Percentiles rank a stretch among this genome's conserved stretches.
phyloP scores from a whole-genome alignment of 345 rosid genomes.

The Hypericum androsaemum region DNA sequence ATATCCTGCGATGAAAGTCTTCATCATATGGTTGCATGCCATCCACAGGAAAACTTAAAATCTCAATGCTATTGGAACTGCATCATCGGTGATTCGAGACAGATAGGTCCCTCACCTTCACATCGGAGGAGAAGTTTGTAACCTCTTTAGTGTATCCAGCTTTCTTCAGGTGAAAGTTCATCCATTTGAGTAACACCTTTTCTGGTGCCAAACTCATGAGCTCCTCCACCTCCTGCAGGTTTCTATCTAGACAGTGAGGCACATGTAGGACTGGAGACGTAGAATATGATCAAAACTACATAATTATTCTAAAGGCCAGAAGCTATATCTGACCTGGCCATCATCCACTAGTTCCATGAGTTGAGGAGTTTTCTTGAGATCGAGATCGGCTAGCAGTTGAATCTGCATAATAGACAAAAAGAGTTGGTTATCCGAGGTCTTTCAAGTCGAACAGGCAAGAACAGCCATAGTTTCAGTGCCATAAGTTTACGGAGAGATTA shows the following conservation, averaged over 20 bases:
- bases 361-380: conserved; percentile 92
- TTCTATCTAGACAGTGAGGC: conserved; percentile 2
- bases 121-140: conserved; percentile 87
- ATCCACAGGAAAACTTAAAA: no score
- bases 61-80: no score
- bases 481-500: conserved; percentile 4
- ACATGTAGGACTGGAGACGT: not conserved
- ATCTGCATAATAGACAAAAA: conserved; percentile 38
- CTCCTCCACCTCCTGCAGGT: conserved; percentile 86
- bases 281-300: no score
- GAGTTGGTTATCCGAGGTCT: not conserved
- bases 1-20: no score
- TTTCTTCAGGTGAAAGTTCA: conserved; percentile 95
- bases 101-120: conserved; percentile 52
- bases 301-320: no score
- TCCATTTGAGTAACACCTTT: conserved; percentile 92
- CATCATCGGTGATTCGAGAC: not conserved
- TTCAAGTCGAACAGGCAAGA: not conserved
- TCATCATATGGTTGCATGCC: no score
- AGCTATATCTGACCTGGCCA: conserved; percentile 38
- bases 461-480: not conserved
- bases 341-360: conserved; percentile 83
- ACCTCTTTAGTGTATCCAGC: conserved; percentile 81
- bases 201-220: conserved; percentile 86
- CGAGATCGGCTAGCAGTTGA: conserved; percentile 84